Conservation (phyloP, 148 eudicot species). For the Fallopia convolvulus region DNA sequence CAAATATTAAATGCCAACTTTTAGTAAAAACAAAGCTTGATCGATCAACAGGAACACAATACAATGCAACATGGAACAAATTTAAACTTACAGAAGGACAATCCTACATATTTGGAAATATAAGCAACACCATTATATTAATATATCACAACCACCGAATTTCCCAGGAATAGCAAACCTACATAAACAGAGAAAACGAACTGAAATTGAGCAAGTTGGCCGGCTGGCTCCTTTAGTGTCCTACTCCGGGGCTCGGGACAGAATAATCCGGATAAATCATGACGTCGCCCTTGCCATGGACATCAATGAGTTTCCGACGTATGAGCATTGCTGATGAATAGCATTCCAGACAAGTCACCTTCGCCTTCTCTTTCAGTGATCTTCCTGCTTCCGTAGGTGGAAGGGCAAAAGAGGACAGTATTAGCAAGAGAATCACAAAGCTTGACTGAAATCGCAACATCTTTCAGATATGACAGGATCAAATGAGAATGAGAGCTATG, state of each 20-base stretch:
- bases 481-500: background rate
- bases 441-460: conserved; percentile 9
- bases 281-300: background rate
- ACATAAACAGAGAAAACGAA: background rate
- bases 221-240: background rate
- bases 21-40: background rate
- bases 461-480: background rate
- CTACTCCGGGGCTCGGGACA: conserved; percentile 1
- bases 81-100: too few relatives aligned
- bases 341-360: background rate
- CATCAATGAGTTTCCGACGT: background rate
- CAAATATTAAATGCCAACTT: background rate
- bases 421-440: conserved; percentile 5
- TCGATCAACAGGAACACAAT: background rate
- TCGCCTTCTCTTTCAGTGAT: background rate
- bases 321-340: background rate
- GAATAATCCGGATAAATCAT: background rate
- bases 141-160: background rate
- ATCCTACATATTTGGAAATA: background rate
- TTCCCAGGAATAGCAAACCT: background rate
- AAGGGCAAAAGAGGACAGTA: background rate
- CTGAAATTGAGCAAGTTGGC: background rate
- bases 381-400: conserved; percentile 7
- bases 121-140: background rate
- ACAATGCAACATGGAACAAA: background rate